Conservation (phyloP, 2,329 filamentous ascomycete genomes). For the Cordyceps cicadae region DNA sequence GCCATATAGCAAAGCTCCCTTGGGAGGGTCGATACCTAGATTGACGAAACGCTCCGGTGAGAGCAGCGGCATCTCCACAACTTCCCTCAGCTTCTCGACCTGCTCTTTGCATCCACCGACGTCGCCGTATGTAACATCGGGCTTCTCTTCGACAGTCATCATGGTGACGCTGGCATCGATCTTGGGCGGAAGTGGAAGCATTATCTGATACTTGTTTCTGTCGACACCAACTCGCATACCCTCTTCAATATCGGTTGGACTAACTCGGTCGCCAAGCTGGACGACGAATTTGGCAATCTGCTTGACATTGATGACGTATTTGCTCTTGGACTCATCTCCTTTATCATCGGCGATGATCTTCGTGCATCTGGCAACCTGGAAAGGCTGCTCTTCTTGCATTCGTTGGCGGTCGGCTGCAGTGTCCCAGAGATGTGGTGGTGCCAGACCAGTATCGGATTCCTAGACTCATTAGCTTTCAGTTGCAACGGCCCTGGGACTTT, state of each 20-base stretch:
- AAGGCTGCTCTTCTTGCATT: slow-evolving; percentile 95
- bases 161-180: slow-evolving; percentile 99
- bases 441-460: slow-evolving; percentile 97
- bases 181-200: slow-evolving; percentile 91
- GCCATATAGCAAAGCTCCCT: slow-evolving; percentile 92
- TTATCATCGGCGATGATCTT: slow-evolving; percentile 98
- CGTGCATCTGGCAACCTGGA: slow-evolving; percentile 95
- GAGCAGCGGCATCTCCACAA: slow-evolving; percentile 95
- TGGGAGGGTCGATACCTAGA: slow-evolving; percentile 97
- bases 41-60: slow-evolving; percentile 96
- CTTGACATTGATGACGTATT: slow-evolving; percentile 99
- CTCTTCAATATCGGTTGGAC: slow-evolving; percentile 97
- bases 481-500: slow-evolving; percentile 3
- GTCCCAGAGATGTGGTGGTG: slow-evolving; percentile 98
- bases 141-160: slow-evolving; percentile 99
- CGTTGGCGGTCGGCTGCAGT: slow-evolving; percentile 95
- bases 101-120: slow-evolving; percentile 99
- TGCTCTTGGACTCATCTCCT: slow-evolving; percentile 89
- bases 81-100: slow-evolving; percentile 96
- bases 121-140: slow-evolving; percentile 97
- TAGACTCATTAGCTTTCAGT: slow-evolving; percentile 28
- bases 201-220: slow-evolving; percentile 98
- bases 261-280: slow-evolving; percentile 91
- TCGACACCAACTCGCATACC: slow-evolving; percentile 98
- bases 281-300: slow-evolving; percentile 99